Evolutionary conservation across 768 basidiomycete species (phyloP).

Genomic region (Scleroderma citrinum): DNA sequence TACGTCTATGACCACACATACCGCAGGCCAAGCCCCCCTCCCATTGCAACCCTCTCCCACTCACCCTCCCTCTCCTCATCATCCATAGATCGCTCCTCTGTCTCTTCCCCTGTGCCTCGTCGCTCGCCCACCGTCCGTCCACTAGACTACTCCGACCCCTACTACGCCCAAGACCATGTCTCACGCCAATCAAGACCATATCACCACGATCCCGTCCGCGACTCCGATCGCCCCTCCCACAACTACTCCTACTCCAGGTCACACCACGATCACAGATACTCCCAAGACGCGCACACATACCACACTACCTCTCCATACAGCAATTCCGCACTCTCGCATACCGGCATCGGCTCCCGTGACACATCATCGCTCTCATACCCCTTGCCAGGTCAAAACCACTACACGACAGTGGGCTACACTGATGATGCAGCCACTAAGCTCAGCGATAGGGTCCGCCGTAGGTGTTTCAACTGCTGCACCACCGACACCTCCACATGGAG

Average conservation of each 20-base stretch:
- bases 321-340: slow-evolving; percentile 24
- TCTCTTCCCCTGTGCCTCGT: slow-evolving; percentile 52
- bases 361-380: slow-evolving; percentile 28
- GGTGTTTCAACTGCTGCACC: slow-evolving; percentile 83
- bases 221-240: slow-evolving; percentile 30
- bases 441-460: slow-evolving; percentile 65
- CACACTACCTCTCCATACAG: slow-evolving; percentile 22
- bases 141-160: slow-evolving; percentile 31
- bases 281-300: slow-evolving; percentile 30
- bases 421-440: slow-evolving; percentile 80
- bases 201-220: slow-evolving; percentile 29
- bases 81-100: slow-evolving; percentile 54
- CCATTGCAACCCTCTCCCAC: slow-evolving; percentile 46
- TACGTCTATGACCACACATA: slow-evolving; percentile 36
- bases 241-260: slow-evolving; percentile 26
- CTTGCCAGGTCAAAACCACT: slow-evolving; percentile 34
- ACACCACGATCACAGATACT: slow-evolving; percentile 26
- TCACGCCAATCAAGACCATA: slow-evolving; percentile 26
- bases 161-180: slow-evolving; percentile 34
- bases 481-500: slow-evolving; percentile 83
- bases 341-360: slow-evolving; percentile 17
- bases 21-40: slow-evolving; percentile 41
- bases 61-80: slow-evolving; percentile 59
- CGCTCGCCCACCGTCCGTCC: slow-evolving; percentile 32
- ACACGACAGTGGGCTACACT: slow-evolving; percentile 48